These are phyloP conservation scores for Pisolithus microcarpus DNA, from an alignment of 768 basidiomycete genomes.

Conservation along the genomic window DNA sequence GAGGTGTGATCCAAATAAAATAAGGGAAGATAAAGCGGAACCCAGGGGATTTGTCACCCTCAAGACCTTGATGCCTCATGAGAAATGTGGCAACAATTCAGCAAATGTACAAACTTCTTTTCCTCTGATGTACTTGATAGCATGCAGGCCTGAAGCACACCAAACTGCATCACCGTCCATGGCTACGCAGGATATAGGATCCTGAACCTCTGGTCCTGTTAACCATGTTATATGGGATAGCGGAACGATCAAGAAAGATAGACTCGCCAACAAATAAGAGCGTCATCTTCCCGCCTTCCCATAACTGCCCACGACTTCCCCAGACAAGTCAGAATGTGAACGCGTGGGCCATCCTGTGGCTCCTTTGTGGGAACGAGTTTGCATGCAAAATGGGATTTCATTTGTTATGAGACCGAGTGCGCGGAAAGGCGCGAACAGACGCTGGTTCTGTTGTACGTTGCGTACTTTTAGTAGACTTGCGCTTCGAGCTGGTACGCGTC, in stretches of 20 bases:
- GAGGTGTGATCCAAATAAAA: conserved; percentile 76
- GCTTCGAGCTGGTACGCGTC: conserved; percentile 9
- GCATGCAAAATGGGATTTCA: conserved; percentile 80
- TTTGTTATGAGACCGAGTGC: conserved; percentile 94
- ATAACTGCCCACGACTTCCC: conserved; percentile 90
- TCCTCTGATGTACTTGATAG: conserved; percentile 78
- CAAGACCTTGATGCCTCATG: conserved; percentile 32
- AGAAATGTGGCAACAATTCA: not conserved
- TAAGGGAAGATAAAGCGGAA: conserved; percentile 51
- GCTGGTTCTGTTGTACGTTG: conserved; percentile 16
- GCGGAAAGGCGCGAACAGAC: conserved; percentile 86
- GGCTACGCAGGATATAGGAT: conserved; percentile 65
- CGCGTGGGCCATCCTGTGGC: conserved; percentile 74
- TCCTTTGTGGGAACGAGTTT: conserved; percentile 79
- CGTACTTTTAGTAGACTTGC: not conserved
- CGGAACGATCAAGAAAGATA: not conserved
- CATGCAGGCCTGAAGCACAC: conserved; percentile 60
- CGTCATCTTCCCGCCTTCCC: conserved; percentile 92
- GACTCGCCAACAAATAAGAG: conserved; percentile 86
- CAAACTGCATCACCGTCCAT: conserved; percentile 87
- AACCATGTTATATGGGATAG: conserved; percentile 2
- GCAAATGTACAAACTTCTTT: conserved; percentile 55
- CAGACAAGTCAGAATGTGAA: conserved; percentile 81
- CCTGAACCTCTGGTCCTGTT: conserved; percentile 74
- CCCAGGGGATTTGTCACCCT: conserved; percentile 61